Evolutionary conservation across 1,284 basidiomycete genomes (phyloP), one percentile per base, ranked within the genome.

Genomic region (Coniferiporia sulphurascens): DNA sequence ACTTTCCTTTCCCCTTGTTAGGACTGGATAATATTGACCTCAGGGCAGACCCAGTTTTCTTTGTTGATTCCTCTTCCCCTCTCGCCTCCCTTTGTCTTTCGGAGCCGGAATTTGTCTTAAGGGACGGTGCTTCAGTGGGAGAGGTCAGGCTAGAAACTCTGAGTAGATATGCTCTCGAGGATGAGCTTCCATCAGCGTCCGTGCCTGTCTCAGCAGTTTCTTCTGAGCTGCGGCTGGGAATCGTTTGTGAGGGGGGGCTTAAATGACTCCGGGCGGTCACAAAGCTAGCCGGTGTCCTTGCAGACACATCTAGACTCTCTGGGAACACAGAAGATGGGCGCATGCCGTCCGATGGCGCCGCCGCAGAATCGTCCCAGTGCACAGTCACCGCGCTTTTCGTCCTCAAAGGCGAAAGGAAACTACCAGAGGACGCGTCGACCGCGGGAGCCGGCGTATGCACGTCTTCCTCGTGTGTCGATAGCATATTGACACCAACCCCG

Each of bases 401-500:
- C 15, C 36, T 54, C n/a, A n/a, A n/a, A 35, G 38, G 10, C n/a
- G 52, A 53, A 8, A n/a, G 34, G 35, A 46, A 46, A 44, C 36
- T 50, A 5, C 51, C 43, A 7, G 32, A 27, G 27, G 27, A 27
- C 27, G 27, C 27, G 27, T 10, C 32, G 38, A 13, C 32, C 43
- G n/a, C 38, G 36, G 58, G 15, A 41, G 44, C 32, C 3, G 32
- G 41, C 8, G 34, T 41, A 41, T 41, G 51, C 34, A 27, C 7
- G 19, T 19, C 46, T 17, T 55, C 52, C 27, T 50, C 53, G 19
- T 19, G 32, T 10, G 41, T 27, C 13, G 55, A 49, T 45, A 83
- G 68, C 19, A 83, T 70, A 61, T 83, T 79, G 9, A 62, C 56
- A 48, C 51, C 59, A 52, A 87, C 74, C 2, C 85, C 86, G 9